These are phyloP conservation scores for Huntiella decipiens DNA, from an alignment of 2,329 filamentous ascomycete genomes.

Conservation along the genomic window DNA sequence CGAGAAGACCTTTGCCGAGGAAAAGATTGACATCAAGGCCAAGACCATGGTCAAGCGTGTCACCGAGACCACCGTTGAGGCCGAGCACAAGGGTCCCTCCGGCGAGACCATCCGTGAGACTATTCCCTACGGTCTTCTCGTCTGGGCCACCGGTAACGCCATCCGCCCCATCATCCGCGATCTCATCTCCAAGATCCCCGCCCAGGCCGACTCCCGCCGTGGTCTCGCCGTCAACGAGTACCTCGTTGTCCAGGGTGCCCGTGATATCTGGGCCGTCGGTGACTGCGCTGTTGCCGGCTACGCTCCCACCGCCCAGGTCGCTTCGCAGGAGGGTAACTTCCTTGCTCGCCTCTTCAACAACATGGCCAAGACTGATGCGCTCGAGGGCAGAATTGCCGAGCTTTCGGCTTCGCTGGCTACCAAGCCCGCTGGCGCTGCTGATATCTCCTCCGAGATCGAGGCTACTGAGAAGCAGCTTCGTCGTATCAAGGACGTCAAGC, in stretches of 20 bases:
- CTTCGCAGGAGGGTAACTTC: slow-evolving; percentile 87
- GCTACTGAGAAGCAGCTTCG: slow-evolving; percentile 69
- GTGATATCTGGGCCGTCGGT: slow-evolving; percentile 94
- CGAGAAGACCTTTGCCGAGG: slow-evolving; percentile 96
- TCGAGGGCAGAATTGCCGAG: slow-evolving; percentile 56
- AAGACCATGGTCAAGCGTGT: slow-evolving; percentile 99
- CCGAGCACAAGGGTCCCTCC: slow-evolving; percentile 62
- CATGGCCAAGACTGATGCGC: slow-evolving; percentile 81
- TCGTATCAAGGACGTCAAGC: slow-evolving; percentile 83
- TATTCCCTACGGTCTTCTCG: slow-evolving; percentile 86
- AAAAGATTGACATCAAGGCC: slow-evolving; percentile 90
- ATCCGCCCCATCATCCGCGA: slow-evolving; percentile 78
- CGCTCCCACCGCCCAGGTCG: slow-evolving; percentile 91
- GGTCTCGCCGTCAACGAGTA: slow-evolving; percentile 97
- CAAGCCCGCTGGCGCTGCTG: slow-evolving; percentile 45
- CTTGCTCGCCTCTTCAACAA: slow-evolving; percentile 93
- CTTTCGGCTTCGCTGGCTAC: slow-evolving; percentile 46
- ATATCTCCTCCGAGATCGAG: slow-evolving; percentile 58
- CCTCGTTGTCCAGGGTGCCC: slow-evolving; percentile 88
- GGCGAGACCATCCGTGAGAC: slow-evolving; percentile 64
- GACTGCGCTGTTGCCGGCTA: slow-evolving; percentile 97
- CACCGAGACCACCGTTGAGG: slow-evolving; percentile 80
- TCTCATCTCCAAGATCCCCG: slow-evolving; percentile 78
- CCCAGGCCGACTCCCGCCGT: slow-evolving; percentile 85
- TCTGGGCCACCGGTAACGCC: slow-evolving; percentile 96